Conservation (phyloP, 192 early-diverging fungal genomes). For the Backusella psychrophila region DNA sequence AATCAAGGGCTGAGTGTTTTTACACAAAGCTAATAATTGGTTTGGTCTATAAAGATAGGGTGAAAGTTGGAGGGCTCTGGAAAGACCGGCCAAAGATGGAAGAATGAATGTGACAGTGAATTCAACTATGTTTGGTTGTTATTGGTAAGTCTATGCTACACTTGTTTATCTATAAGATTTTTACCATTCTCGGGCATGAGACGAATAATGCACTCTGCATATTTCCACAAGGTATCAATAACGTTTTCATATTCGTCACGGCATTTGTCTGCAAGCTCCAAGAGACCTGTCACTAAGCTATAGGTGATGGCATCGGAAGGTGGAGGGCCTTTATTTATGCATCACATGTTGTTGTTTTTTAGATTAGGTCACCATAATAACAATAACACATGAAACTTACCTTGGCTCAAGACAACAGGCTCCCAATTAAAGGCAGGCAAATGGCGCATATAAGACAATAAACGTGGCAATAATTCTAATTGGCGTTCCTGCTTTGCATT, state of each 20-base stretch:
- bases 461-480: constrained; percentile 19
- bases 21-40: constrained; percentile 46
- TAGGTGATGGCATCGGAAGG: constrained; percentile 43
- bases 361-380: constrained; percentile 21
- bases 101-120: constrained; percentile 52
- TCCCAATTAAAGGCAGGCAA: constrained; percentile 32
- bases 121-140: constrained; percentile 25
- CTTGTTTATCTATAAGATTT: neutral
- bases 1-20: constrained; percentile 48
- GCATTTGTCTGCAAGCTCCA: constrained; percentile 42
- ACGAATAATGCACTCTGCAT: constrained; percentile 36
- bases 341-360: neutral
- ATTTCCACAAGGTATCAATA: constrained; percentile 45
- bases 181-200: neutral
- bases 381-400: constrained; percentile 14
- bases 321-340: constrained; percentile 16
- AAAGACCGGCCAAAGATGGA: constrained; percentile 58
- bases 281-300: constrained; percentile 41
- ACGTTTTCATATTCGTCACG: constrained; percentile 36
- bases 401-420: constrained; percentile 24
- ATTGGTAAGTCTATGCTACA: neutral
- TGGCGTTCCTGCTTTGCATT: constrained; percentile 26
- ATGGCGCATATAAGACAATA: constrained; percentile 30
- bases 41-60: constrained; percentile 42
- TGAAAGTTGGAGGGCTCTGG: constrained; percentile 50